Base-by-base conservation (phyloP, 495 filamentous ascomycete species). In the Penicillium ochrochloron region DNA sequence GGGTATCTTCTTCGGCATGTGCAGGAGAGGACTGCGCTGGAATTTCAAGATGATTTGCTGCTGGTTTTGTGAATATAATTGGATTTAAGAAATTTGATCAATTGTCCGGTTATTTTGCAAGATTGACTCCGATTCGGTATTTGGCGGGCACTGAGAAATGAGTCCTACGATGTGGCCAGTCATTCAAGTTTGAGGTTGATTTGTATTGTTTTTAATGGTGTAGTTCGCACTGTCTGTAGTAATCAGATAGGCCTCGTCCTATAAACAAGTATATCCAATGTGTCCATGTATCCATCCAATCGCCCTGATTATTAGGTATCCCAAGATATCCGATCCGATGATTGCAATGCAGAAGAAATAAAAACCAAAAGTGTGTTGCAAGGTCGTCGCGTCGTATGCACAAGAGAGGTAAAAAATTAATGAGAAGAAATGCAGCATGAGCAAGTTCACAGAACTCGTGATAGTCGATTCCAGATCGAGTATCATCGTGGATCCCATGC, bases 1-100 rank as follows among this genome's bases (percentile, higher is more conserved):
- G 93, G 94, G 29, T 94, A 93, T 60, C 85, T 93, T 70, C 67
- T 96, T 64, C 81, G 70, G 2, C 90, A 96, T 39, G 96, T 96
- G 90, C 91, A 95, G 73, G 71, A 70, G 58, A 44, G 61, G 14
- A 59, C 42, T 41, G 31, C 33, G 34, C 14, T 62, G 8, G 46
- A 64, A 46, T 3, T 34, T 52, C 17, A 6, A n/a, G 42, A n/a
- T 19, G 41, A 63, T 57, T 2, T 55, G 3, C 34, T 37, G 17
- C 33, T 57, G 39, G 57, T n/a, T 17, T 64, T 14, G 29, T 62
- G 48, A 31, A 41, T 35, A 46, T 52, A 62, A 25, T 17, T 2
- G 2, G 14, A 31, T 52, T 14, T 2, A 8, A 23, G 10, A 52
- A 31, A 0, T 2, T 44, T 23, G 44, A 23, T 48, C 7, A 3